These are phyloP conservation scores for Paramecium pentaurelia DNA, from an alignment of 73 alveolate species.

Conservation along the genomic window DNA sequence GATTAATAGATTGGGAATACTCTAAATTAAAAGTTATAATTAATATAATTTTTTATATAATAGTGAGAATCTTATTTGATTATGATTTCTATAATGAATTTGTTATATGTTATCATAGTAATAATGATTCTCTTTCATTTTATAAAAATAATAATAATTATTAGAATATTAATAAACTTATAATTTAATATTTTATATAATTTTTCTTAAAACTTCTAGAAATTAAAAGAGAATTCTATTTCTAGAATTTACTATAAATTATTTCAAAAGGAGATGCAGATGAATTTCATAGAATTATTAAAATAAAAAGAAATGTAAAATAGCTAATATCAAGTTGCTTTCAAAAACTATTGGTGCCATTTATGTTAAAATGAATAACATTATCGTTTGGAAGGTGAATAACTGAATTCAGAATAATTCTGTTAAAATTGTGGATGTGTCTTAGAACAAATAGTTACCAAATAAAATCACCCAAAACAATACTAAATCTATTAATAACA, in stretches of 20 bases:
- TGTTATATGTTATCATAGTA: not conserved
- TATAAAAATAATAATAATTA: not conserved
- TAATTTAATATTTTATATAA: too few species aligned
- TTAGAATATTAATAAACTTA: not conserved
- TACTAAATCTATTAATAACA: not conserved
- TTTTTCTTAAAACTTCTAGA: not conserved
- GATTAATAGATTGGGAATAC: too few species aligned
- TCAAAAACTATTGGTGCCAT: slow-evolving; percentile 11
- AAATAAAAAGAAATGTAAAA: not conserved
- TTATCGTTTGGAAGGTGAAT: not conserved
- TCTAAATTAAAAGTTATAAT: too few species aligned
- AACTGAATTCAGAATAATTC: not conserved
- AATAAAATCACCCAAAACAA: not conserved
- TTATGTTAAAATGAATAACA: not conserved
- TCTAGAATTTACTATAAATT: not conserved
- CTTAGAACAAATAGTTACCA: not conserved
- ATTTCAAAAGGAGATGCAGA: not conserved
- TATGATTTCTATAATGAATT: not conserved
- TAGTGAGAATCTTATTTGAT: not conserved
- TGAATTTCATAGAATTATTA: not conserved
- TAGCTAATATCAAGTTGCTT: not conserved
- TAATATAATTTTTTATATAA: too few species aligned
- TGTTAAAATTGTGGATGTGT: not conserved
- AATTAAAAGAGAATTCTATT: not conserved
- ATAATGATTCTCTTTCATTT: not conserved